Evolutionary conservation across 805 yeast genomes (phyloP).

Genomic region (Myxozyma nipponensis): DNA sequence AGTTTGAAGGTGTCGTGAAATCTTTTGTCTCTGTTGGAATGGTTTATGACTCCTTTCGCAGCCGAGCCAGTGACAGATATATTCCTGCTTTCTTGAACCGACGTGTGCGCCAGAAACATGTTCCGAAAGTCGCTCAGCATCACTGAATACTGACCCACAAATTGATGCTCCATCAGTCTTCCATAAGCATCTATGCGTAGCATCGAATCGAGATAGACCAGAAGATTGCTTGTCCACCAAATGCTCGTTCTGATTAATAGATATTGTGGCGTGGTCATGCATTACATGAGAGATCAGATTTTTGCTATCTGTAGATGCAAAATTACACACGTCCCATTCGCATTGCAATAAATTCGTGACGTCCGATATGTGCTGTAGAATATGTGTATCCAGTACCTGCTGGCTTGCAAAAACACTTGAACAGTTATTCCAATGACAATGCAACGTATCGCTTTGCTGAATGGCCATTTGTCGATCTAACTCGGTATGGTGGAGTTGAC

Average conservation of each 20-base stretch:
- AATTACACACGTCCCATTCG: conserved; percentile 74
- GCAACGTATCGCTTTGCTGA: not conserved
- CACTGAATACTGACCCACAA: conserved; percentile 51
- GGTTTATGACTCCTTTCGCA: conserved; percentile 62
- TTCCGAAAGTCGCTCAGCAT: conserved; percentile 60
- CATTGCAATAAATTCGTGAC: conserved; percentile 43
- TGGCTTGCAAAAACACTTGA: conserved; percentile 11
- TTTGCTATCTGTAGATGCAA: conserved; percentile 49
- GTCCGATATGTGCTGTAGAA: conserved; percentile 9
- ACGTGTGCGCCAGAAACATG: conserved; percentile 71
- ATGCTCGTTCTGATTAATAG: too few species aligned
- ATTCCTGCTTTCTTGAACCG: conserved; percentile 65
- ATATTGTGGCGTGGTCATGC: conserved; percentile 43
- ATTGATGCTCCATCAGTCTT: conserved; percentile 28
- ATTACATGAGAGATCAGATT: conserved; percentile 59
- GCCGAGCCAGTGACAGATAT: conserved; percentile 72
- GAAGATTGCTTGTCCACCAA: too few species aligned
- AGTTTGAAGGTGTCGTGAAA: conserved; percentile 78
- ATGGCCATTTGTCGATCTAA: not conserved
- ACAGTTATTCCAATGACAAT: conserved; percentile 30
- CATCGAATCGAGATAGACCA: too few species aligned
- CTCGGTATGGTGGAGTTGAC: conserved; percentile 1
- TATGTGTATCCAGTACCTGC: conserved; percentile 21
- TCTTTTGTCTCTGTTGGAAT: conserved; percentile 80
- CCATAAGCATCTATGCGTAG: conserved; percentile 25